phyloP scores from a whole-genome alignment of 179 eudicot genomes.

The Vitellaria paradoxa region DNA sequence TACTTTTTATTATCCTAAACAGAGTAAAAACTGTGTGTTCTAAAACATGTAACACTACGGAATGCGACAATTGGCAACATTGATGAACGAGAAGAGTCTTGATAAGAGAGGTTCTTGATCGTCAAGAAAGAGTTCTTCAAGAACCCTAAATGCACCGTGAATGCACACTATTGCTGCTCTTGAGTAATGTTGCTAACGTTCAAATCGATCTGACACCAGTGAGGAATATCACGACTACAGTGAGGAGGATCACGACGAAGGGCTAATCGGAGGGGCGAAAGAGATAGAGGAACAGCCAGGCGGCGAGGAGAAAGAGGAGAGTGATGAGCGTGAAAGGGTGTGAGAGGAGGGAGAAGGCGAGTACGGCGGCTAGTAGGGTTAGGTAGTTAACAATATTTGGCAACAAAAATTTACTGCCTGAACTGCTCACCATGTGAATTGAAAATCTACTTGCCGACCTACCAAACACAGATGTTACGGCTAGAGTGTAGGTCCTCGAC shows the following conservation, averaged over 20 bases:
- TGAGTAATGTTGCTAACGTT: constrained; percentile 30
- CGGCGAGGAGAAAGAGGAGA: constrained; percentile 35
- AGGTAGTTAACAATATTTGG: constrained; percentile 51
- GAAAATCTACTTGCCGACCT: too few relatives aligned
- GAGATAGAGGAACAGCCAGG: constrained; percentile 55
- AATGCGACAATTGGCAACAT: too few relatives aligned
- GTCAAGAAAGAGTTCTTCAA: constrained; percentile 44
- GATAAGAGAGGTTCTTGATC: constrained; percentile 27
- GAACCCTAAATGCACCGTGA: constrained; percentile 55
- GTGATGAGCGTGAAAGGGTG: constrained; percentile 49
- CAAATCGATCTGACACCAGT: constrained; percentile 46
- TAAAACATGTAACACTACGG: too few relatives aligned
- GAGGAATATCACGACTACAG: constrained; percentile 34
- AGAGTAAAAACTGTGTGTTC: too few relatives aligned
- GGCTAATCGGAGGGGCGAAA: constrained; percentile 50
- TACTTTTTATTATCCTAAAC: too few relatives aligned
- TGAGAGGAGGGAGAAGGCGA: constrained; percentile 42
- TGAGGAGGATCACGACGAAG: constrained; percentile 24
- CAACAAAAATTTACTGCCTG: too few relatives aligned
- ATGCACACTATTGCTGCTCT: constrained; percentile 33
- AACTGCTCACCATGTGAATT: too few relatives aligned
- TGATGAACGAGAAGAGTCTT: constrained; percentile 31
- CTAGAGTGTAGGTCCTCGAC: too few relatives aligned
- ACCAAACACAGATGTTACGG: too few relatives aligned
- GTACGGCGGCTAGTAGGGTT: constrained; percentile 25